A percentile compares a stretch with the other conserved stretches of the same genome.
Evolutionary conservation across 331 rosid genomes (phyloP).

Genomic region (Stylosanthes scabra): DNA sequence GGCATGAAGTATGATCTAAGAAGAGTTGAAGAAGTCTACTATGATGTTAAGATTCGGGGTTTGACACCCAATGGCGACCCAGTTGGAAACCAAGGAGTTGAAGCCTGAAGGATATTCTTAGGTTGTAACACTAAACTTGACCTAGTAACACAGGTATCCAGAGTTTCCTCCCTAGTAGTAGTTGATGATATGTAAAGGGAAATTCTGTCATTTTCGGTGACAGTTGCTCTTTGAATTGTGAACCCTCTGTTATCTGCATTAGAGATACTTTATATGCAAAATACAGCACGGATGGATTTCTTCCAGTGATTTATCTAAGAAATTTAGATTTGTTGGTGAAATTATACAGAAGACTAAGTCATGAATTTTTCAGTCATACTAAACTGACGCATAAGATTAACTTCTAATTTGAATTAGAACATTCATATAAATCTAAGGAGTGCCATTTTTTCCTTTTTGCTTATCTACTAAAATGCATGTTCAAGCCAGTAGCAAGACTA

Average conservation of each 20-base stretch:
- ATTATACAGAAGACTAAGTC: too few relatives aligned
- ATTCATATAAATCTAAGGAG: background rate
- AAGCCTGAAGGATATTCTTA: conserved; percentile 49
- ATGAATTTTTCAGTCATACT: background rate
- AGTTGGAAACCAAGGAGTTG: conserved; percentile 42
- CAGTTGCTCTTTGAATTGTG: conserved; percentile 4
- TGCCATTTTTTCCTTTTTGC: background rate
- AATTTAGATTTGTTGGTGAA: background rate
- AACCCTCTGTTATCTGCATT: background rate
- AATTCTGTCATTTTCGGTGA: conserved; percentile 9
- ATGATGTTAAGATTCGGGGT: conserved; percentile 95
- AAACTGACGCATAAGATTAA: background rate
- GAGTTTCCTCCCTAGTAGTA: conserved; percentile 27
- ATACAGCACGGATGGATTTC: background rate
- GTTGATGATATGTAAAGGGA: too few relatives aligned
- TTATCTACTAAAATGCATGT: background rate
- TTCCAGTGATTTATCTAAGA: background rate
- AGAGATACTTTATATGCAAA: conserved; percentile 9
- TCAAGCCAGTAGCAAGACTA: background rate
- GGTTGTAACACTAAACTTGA: conserved; percentile 20
- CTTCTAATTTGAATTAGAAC: too few relatives aligned
- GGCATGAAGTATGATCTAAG: conserved; percentile 96
- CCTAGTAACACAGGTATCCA: conserved; percentile 10
- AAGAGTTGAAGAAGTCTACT: conserved; percentile 91
- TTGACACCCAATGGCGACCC: conserved; percentile 61